Conservation (phyloP, 805 yeast genomes). For the Metschnikowia lunata region DNA sequence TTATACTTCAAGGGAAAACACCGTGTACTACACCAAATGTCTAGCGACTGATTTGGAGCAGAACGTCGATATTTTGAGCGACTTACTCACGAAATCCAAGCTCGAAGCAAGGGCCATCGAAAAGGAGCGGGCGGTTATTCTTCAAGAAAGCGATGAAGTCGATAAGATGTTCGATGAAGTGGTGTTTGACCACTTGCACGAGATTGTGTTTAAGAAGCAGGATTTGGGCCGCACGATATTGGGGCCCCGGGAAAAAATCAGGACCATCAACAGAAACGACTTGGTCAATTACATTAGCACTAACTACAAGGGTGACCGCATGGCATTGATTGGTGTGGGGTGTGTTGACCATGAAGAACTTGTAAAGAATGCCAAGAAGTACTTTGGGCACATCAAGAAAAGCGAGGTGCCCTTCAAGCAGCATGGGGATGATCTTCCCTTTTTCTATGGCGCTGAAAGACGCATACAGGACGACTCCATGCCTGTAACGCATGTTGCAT, state of each 20-base stretch:
- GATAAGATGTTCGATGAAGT: conserved; percentile 98
- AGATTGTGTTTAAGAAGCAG: conserved; percentile 84
- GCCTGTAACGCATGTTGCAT: conserved; percentile 86
- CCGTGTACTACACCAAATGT: conserved; percentile 93
- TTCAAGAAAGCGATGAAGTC: conserved; percentile 95
- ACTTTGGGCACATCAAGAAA: conserved; percentile 66
- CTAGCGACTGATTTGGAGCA: conserved; percentile 74
- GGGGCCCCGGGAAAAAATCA: conserved; percentile 89
- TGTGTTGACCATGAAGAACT: conserved; percentile 84
- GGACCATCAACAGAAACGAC: conserved; percentile 71
- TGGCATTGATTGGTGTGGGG: conserved; percentile 98
- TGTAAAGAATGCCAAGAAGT: conserved; percentile 67
- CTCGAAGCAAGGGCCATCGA: conserved; percentile 83
- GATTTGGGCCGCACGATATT: conserved; percentile 94
- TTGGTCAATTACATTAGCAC: conserved; percentile 72
- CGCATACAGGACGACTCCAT: conserved; percentile 76
- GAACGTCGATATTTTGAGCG: conserved; percentile 84
- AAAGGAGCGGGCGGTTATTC: conserved; percentile 92
- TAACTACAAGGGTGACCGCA: conserved; percentile 92
- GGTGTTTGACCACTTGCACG: conserved; percentile 93
- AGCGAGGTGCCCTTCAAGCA: conserved; percentile 69
- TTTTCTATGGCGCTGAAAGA: conserved; percentile 81
- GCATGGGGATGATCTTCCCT: conserved; percentile 67
- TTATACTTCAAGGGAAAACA: conserved; percentile 96
- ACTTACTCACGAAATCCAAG: conserved; percentile 80